Evolutionary conservation across 805 yeast genomes (phyloP).

Genomic region (Maudiozyma turicensis): DNA sequence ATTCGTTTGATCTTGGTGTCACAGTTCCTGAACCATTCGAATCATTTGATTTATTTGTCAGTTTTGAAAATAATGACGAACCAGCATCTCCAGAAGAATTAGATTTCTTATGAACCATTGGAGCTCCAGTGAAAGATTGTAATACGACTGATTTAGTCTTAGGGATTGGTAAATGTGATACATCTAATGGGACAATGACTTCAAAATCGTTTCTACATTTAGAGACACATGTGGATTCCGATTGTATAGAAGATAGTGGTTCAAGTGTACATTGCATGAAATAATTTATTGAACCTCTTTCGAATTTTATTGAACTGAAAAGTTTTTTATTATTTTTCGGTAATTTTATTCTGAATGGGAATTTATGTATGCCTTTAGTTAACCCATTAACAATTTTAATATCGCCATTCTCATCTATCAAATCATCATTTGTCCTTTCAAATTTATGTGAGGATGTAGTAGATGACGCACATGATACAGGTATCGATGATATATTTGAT

Average conservation of each 20-base stretch:
- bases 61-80: constrained; percentile 18
- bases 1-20: neutral
- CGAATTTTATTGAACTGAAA: constrained; percentile 69
- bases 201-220: constrained; percentile 49
- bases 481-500: too few relatives aligned
- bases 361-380: constrained; percentile 77
- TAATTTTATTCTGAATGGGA: constrained; percentile 76
- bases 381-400: constrained; percentile 33
- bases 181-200: constrained; percentile 65
- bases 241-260: constrained; percentile 9
- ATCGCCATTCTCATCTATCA: neutral
- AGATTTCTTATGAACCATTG: constrained; percentile 3
- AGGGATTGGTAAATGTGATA: constrained; percentile 53
- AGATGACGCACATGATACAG: too few relatives aligned
- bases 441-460: neutral
- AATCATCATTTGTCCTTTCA: neutral
- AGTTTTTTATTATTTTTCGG: constrained; percentile 46
- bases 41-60: constrained; percentile 10
- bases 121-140: constrained; percentile 35
- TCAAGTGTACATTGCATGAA: constrained; percentile 30
- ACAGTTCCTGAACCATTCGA: constrained; percentile 1
- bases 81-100: constrained; percentile 9
- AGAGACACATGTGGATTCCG: constrained; percentile 18
- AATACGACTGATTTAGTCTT: constrained; percentile 57
- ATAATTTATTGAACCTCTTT: constrained; percentile 74